A percentile compares a stretch with the other conserved stretches of the same genome.
These are phyloP conservation scores for Terana coerulea DNA, from an alignment of 768 basidiomycete genomes.

Conservation along the genomic window DNA sequence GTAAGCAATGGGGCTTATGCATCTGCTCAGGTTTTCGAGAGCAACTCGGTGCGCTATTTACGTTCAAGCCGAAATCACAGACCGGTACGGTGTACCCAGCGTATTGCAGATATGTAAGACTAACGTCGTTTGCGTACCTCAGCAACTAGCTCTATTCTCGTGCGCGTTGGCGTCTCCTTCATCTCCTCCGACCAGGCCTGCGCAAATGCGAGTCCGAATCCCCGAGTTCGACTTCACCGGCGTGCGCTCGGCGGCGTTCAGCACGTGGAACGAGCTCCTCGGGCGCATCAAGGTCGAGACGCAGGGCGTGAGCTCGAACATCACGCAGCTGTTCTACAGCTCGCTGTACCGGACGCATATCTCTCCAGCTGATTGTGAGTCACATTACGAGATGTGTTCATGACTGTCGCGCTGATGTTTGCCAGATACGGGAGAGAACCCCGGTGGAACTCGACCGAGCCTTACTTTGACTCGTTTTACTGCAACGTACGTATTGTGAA, in stretches of 20 bases:
- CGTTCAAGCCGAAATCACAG: constrained; percentile 41
- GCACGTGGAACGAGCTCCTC: constrained; percentile 56
- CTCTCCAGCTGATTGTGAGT: constrained; percentile 59
- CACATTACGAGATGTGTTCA: background rate
- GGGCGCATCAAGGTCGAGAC: constrained; percentile 51
- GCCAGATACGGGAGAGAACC: constrained; percentile 60
- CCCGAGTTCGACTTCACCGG: constrained; percentile 52
- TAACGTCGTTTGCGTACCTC: background rate
- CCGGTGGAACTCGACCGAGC: constrained; percentile 61
- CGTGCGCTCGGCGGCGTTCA: constrained; percentile 39
- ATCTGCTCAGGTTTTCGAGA: constrained; percentile 37
- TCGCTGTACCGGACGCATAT: constrained; percentile 64
- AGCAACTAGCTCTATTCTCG: constrained; percentile 44
- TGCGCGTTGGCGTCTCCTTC: constrained; percentile 62
- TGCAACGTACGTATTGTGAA: constrained; percentile 48
- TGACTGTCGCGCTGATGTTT: background rate
- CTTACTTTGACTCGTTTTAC: constrained; percentile 65
- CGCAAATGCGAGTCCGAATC: constrained; percentile 59
- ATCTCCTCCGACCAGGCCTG: constrained; percentile 61
- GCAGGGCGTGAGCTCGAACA: constrained; percentile 43
- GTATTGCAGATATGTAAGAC: background rate
- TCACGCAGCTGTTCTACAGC: constrained; percentile 54
- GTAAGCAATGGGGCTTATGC: background rate
- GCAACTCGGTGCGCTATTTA: constrained; percentile 52
- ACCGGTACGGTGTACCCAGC: constrained; percentile 6